Evolutionary conservation across 495 filamentous ascomycete genomes (phyloP).

Genomic region (Penicillium simplicissimum): DNA sequence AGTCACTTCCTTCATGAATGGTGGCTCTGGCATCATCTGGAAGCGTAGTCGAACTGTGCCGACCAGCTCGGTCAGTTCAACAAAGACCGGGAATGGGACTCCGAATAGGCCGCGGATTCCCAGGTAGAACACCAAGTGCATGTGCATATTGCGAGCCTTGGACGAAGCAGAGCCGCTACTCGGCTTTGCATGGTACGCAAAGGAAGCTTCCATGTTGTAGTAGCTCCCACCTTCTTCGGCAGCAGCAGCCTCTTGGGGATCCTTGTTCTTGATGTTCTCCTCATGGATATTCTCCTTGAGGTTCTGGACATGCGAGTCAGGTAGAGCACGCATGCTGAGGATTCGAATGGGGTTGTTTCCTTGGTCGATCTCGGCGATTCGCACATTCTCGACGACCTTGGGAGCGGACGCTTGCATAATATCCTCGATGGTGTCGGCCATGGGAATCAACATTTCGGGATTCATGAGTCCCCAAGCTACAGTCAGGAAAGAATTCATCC

Average conservation of each 20-base stretch:
- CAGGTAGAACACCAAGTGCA: slow-evolving; percentile 92
- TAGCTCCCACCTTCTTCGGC: slow-evolving; percentile 90
- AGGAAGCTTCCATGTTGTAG: slow-evolving; percentile 91
- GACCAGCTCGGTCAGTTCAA: slow-evolving; percentile 82
- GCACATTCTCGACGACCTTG: slow-evolving; percentile 85
- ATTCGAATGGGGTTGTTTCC: slow-evolving; percentile 88
- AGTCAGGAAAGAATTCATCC: slow-evolving; percentile 85
- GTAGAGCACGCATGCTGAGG: slow-evolving; percentile 83
- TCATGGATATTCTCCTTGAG: slow-evolving; percentile 77
- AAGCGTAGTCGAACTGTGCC: slow-evolving; percentile 82
- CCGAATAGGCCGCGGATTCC: slow-evolving; percentile 75
- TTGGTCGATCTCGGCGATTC: slow-evolving; percentile 94
- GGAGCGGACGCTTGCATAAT: slow-evolving; percentile 96
- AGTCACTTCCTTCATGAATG: slow-evolving; percentile 87
- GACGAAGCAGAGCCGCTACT: slow-evolving; percentile 65
- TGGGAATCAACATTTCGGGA: slow-evolving; percentile 83
- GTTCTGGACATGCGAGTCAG: slow-evolving; percentile 75
- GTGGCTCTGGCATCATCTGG: slow-evolving; percentile 83
- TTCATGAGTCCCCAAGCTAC: slow-evolving; percentile 88
- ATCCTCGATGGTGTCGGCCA: slow-evolving; percentile 78
- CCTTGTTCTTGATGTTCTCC: slow-evolving; percentile 75
- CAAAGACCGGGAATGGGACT: slow-evolving; percentile 84
- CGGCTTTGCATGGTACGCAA: slow-evolving; percentile 89
- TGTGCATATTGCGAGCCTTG: slow-evolving; percentile 92
- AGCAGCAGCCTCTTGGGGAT: slow-evolving; percentile 83